A percentile compares a stretch with the other conserved stretches of the same genome.
Evolutionary conservation across 768 basidiomycete species (phyloP).

Genomic region (Tylopilus subfusipes): DNA sequence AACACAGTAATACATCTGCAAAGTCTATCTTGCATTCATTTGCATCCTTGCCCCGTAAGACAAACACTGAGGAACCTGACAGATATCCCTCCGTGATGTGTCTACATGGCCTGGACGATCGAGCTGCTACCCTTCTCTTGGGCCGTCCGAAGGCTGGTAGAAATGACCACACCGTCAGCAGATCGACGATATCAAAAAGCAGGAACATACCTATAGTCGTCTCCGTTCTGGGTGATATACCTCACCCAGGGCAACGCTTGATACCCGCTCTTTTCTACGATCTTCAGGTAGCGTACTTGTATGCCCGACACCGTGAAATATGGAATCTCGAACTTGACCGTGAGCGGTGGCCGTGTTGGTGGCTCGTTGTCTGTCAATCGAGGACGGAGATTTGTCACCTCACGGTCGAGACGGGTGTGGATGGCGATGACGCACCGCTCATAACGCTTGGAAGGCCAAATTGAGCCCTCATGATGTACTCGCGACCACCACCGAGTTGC

Average conservation of each 20-base stretch:
- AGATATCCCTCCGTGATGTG: background rate
- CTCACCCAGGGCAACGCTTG: constrained; percentile 95
- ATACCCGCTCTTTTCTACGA: constrained; percentile 98
- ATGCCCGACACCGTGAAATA: constrained; percentile 98
- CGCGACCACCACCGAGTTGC: constrained; percentile 90
- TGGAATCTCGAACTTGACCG: constrained; percentile 97
- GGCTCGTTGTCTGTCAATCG: constrained; percentile 59
- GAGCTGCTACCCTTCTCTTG: constrained; percentile 70
- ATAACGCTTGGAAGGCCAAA: constrained; percentile 94
- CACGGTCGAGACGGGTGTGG: background rate
- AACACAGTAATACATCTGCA: no score
- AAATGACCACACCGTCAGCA: background rate
- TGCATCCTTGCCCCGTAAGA: background rate
- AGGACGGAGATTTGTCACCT: constrained; percentile 33
- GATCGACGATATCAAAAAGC: background rate
- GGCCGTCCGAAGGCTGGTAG: constrained; percentile 58
- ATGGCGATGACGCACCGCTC: constrained; percentile 55
- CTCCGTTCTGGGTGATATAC: constrained; percentile 89
- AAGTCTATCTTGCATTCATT: no score
- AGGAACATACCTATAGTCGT: constrained; percentile 78
- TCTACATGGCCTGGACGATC: constrained; percentile 37
- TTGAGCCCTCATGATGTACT: constrained; percentile 97
- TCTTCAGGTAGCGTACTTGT: constrained; percentile 96
- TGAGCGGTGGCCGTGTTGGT: constrained; percentile 84
- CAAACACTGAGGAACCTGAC: background rate